Base-by-base conservation (phyloP, 257 asterid species). In the Solanum sejunctum region DNA sequence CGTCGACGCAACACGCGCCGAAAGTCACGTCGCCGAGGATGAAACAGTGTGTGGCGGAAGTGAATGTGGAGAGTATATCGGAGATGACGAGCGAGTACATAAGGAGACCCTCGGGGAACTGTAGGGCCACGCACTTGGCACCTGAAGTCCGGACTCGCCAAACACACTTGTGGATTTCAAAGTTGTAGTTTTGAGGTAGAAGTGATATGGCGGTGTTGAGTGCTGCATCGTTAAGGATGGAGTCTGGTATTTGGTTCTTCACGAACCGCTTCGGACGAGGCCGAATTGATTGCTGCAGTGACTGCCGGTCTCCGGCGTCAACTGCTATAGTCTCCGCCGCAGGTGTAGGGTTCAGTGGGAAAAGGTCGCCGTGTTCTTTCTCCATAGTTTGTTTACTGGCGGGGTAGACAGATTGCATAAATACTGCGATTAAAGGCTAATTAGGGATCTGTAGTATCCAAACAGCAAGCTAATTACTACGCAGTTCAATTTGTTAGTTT, bases 1-100 rank as follows among this genome's bases (percentile, higher is more conserved):
- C 99, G 52, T 96, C 98, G 32, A 96, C 92, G 88, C 98, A 96
- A 84, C 98, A 96, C 6, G 98, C 99, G 81, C 98, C 98, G 90
- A 93, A 96, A 70, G 99, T 96, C 82, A 96, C 98, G 87, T 96
- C 99, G 12, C 97, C 98, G 84, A 96, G 97, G 91, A 96, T 75
- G 87, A 93, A 93, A 90, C 98, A 93, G 84, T 93, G 97, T 0
- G 92, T 87, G 83, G 88, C 97, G 64, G 86, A 89, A 66, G 98
- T 95, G 91, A 96, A 96, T 69, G 98, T 86, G 49, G 92, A 84
- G 90, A 96, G 92, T 85, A 96, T 94, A 83, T 96, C 98, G 89
- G 97, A 92, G 90, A 96, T 96, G 89, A 94, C 87, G 87, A 91
- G 92, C 8, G 99, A 92, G 87, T 86, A 96, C 93, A 96, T 87